These are phyloP conservation scores for Capsicum baccatum DNA, from an alignment of 257 asterid genomes.

Conservation along the genomic window DNA sequence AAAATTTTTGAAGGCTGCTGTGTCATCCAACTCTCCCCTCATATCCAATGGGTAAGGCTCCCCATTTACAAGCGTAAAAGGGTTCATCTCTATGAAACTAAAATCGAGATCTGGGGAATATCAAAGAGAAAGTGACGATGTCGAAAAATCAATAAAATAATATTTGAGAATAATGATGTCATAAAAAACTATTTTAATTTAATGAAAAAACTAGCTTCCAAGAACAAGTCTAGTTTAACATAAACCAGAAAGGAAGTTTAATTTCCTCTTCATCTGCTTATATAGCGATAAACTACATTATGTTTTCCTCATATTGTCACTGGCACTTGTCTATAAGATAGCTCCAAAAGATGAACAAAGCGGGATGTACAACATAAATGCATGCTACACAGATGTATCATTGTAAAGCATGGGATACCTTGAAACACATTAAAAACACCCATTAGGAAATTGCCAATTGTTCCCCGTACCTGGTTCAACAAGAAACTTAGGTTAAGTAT, in stretches of 20 bases:
- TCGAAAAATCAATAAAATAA: neutral
- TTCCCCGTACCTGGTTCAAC: slow-evolving; percentile 74
- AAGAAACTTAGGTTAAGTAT: slow-evolving; percentile 22
- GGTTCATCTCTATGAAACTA: slow-evolving; percentile 94
- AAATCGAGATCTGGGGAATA: slow-evolving; percentile 75
- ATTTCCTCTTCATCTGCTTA: slow-evolving; percentile 1
- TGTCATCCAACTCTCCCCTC: slow-evolving; percentile 97
- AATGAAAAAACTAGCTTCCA: neutral
- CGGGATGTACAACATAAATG: neutral
- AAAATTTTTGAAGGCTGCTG: slow-evolving; percentile 91
- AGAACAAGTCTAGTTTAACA: slow-evolving; percentile 15
- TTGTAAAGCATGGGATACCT: slow-evolving; percentile 52
- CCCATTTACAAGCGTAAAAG: slow-evolving; percentile 80
- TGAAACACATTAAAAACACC: slow-evolving; percentile 77
- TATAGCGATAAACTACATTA: neutral
- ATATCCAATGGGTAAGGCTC: slow-evolving; percentile 88
- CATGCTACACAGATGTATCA: slow-evolving; percentile 17
- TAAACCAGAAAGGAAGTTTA: neutral
- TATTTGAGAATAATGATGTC: neutral
- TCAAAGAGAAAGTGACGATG: slow-evolving; percentile 28
- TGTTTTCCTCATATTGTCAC: neutral
- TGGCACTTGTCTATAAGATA: neutral
- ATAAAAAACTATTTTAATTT: neutral
- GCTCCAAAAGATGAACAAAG: slow-evolving; percentile 12
- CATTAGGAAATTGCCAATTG: slow-evolving; percentile 69